Evolutionary conservation across 768 basidiomycete genomes (phyloP), one percentile per base, ranked within the genome.

Genomic region (Naganishia onofrii): DNA sequence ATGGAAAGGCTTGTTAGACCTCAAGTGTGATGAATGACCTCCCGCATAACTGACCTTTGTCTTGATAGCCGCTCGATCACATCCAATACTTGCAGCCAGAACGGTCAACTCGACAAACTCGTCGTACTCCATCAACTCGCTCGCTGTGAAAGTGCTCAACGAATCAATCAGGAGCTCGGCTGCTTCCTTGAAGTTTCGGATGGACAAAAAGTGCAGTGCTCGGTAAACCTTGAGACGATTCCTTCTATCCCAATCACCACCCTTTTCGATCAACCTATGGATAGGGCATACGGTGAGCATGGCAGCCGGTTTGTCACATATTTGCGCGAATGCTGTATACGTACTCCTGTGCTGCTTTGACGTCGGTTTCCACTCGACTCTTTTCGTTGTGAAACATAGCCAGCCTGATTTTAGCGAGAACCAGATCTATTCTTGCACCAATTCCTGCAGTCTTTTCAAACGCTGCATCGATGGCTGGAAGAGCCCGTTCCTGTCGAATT

Each of bases 181-280:
- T 5, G 88, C 93, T 23, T 86, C 86, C 76, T 91, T 89, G 84
- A 97, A 97, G 76, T 94, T 89, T n/a, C 95, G 89, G 71, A 91
- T 89, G 34, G 91, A 90, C 36, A 94, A 82, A 53, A 89, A 84
- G 77, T 95, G 90, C 0, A 96, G 83, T 57, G 90, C 94, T 63
- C 87, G 87, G 83, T 98, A 99, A 51, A 97, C 95, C 82, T 99
- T 99, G 76, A 97, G 87, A 54, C 95, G 87, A 81, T 97, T 99
- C 46, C 93, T 87, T 66, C 95, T 85, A 80, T 99, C 95, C 95
- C 95, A 99, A 82, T 99, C 95, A 54, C 95, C 95, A 0, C 95
- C 95, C 79, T 92, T 87, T 75, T 97, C 93, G 66, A 96, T 90
- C 52, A 96, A 84, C 67, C 92, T 93, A 77, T 23, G 51, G 36